Conservation (phyloP, 2,329 filamentous ascomycete species). For the Thelonectria discophora region DNA sequence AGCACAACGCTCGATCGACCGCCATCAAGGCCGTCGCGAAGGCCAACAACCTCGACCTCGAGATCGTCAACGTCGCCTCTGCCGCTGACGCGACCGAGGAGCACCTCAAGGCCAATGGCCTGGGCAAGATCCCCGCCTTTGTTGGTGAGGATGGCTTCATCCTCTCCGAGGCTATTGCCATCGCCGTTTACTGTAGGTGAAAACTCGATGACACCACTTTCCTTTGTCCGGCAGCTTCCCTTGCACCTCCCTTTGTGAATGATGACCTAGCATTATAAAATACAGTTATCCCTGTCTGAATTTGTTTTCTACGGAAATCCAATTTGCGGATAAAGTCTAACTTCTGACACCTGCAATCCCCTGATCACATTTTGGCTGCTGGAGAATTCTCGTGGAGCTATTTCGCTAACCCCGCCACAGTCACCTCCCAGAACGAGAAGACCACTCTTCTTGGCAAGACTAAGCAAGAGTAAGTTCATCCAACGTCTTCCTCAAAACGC, state of each 20-base stretch:
- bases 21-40: constrained; percentile 93
- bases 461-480: constrained; percentile 90
- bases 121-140: constrained; percentile 93
- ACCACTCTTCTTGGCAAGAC: constrained; percentile 99
- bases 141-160: constrained; percentile 90
- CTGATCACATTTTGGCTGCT: constrained; percentile 35
- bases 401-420: constrained; percentile 60
- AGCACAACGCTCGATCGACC: constrained; percentile 86
- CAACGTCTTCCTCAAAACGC: neutral
- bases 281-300: constrained; percentile 99
- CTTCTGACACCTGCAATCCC: constrained; percentile 72
- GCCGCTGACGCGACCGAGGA: constrained; percentile 72
- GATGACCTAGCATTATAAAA: constrained; percentile 79
- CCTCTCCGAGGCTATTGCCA: constrained; percentile 90
- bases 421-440: constrained; percentile 99
- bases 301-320: constrained; percentile 46
- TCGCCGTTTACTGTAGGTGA: constrained; percentile 95
- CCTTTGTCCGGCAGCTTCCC: constrained; percentile 27
- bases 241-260: constrained; percentile 46
- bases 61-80: constrained; percentile 78
- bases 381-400: constrained; percentile 27
- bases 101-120: constrained; percentile 85
- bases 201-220: constrained; percentile 43
- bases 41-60: constrained; percentile 94
- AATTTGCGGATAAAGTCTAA: constrained; percentile 89